phyloP scores from a whole-genome alignment of 257 asterid species.

The Solanum piurae region DNA sequence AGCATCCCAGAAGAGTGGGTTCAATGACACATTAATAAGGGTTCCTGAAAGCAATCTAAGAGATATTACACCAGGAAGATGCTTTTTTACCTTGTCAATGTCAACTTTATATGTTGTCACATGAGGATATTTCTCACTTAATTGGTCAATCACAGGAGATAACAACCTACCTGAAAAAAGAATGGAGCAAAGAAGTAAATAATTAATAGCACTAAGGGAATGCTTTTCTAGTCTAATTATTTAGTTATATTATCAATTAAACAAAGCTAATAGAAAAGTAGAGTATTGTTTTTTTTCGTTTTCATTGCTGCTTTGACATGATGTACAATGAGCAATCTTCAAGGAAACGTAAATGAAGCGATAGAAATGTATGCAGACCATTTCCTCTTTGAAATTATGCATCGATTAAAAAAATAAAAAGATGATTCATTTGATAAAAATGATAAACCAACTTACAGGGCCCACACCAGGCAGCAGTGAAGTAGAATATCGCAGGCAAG shows the following conservation, averaged over 20 bases:
- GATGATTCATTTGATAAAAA: neutral
- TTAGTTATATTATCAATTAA: neutral
- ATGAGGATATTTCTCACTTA: slow-evolving; percentile 83
- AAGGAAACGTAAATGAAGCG: neutral
- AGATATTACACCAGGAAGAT: neutral
- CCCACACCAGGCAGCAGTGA: slow-evolving; percentile 97
- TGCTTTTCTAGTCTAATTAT: neutral
- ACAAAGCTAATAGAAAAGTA: neutral
- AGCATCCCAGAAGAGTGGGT: neutral
- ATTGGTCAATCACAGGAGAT: slow-evolving; percentile 69
- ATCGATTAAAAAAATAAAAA: neutral
- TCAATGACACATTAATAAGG: neutral
- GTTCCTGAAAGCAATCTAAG: neutral
- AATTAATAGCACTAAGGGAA: neutral
- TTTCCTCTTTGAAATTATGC: neutral
- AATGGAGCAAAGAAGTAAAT: neutral
- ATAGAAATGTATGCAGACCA: neutral
- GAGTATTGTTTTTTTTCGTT: neutral
- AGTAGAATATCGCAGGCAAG: slow-evolving; percentile 82
- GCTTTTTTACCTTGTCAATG: slow-evolving; percentile 64
- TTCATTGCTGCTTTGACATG: neutral
- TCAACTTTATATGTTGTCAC: slow-evolving; percentile 83
- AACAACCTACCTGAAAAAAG: slow-evolving; percentile 58
- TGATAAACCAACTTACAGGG: slow-evolving; percentile 59
- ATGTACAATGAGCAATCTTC: neutral